Conservation (phyloP, 352 stramenopile genomes). For the Phytopythium helicoides region DNA sequence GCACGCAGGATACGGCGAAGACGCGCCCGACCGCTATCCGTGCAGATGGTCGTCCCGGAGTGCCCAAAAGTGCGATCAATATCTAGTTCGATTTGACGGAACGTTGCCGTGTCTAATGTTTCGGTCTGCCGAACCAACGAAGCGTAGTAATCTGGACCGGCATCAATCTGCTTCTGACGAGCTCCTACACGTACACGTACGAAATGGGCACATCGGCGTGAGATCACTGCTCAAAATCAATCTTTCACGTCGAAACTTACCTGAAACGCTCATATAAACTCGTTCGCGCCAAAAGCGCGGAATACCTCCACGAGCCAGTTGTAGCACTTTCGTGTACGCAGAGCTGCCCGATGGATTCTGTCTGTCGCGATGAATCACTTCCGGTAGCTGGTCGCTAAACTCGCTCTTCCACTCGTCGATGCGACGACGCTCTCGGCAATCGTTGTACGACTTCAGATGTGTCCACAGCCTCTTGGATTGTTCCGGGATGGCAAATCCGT, state of each 20-base stretch:
- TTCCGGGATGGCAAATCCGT: conserved; percentile 64
- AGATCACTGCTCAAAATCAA: too few relatives aligned
- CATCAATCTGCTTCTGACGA: conserved; percentile 52
- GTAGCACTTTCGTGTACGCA: conserved; percentile 11
- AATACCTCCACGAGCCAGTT: conserved; percentile 48
- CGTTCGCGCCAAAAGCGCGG: conserved; percentile 58
- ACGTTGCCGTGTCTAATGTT: conserved; percentile 46
- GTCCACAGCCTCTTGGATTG: conserved; percentile 36
- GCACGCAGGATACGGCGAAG: conserved; percentile 72
- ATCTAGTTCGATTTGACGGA: conserved; percentile 85
- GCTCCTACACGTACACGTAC: conserved; percentile 14
- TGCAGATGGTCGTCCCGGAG: conserved; percentile 61
- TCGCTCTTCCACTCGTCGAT: conserved; percentile 58
- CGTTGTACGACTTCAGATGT: conserved; percentile 68
- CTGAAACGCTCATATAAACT: conserved; percentile 74
- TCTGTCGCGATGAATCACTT: conserved; percentile 14
- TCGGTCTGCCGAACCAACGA: conserved; percentile 43
- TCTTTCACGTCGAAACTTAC: too few relatives aligned
- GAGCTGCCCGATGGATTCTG: too few relatives aligned
- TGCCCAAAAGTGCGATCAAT: conserved; percentile 86
- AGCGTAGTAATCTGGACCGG: conserved; percentile 44
- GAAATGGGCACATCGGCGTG: neutral
- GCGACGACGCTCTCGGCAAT: conserved; percentile 68
- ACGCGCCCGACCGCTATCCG: conserved; percentile 40
- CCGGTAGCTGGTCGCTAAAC: conserved; percentile 47